Base-by-base conservation (phyloP, 768 basidiomycete species). In the Gymnopilus dilepis region DNA sequence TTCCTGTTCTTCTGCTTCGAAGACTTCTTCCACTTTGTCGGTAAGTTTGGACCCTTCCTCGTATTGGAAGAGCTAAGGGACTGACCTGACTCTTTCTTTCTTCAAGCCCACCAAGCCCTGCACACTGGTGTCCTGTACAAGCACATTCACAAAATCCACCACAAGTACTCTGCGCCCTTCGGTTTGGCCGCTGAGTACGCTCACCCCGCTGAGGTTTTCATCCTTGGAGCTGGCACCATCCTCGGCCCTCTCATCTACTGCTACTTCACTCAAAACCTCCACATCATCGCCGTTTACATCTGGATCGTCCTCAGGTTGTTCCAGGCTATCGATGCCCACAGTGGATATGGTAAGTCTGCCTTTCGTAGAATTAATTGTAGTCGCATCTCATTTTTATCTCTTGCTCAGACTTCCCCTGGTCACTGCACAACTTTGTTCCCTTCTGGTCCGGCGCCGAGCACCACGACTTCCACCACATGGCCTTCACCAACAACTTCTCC, bases 401-500 rank as follows among this genome's bases (percentile, higher is more conserved):
- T 12, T 41, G 21, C 8, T 43, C 8, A 91, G 94, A 99, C 74
- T 99, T 99, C 85, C 97, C 97, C 0, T 99, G 95, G 96, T 96
- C 94, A 5, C 82, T 99, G 58, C 90, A 94, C 67, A 87, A 96
- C 79, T 87, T 94, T 66, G 61, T 99, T 31, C 95, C 95, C 2
- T 92, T 99, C 84, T 99, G 96, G 96, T 91, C 92, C 6, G 96
- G 97, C 38, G 95, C 95, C 0, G 97, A 98, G 69, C 94, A 97
- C 78, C 96, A 97, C 73, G 96, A 98, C 72, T 98, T 95, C 86
- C 97, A 99, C 77, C 97, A 99, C 78, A 92, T 95, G 92, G 89
- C 92, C 3, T 97, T 95, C 81, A 87, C 86, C 52, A 95, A 95
- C 82, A 96, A 96, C 82, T 97, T 84, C 74, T 92, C 93, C 8